Base-by-base conservation (phyloP, 176 grass and related monocot species). In the Triticum dicoccoides region DNA sequence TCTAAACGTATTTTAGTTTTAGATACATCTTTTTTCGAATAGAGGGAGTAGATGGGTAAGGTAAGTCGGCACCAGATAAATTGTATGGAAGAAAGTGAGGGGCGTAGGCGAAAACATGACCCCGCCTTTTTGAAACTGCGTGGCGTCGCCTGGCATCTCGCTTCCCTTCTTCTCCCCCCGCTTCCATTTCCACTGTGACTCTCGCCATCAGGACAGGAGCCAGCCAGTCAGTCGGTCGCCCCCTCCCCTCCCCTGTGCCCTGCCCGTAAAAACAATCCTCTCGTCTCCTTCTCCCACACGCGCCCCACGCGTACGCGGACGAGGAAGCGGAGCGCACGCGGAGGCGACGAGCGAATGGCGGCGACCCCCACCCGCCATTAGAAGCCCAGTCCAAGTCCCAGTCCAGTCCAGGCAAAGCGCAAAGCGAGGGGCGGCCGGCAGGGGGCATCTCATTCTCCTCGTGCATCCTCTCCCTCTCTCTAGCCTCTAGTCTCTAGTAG, bases 401-500 rank as follows among this genome's bases (percentile, higher is more conserved):
- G 49, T 52, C 49, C 49, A 52, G 51, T 15, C 51, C 51, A 15
- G 17, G 51, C 51, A 15, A 5, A 52, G 14, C 13, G 52, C 54
- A 21, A 58, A 59, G 54, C 18, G 18, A 32, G 14, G 42, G 51
- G 72, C 47, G 73, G 14, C 35, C 34, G 62, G 62, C 24, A 69
- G 29, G 70, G 42, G 73, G 73, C 73, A 76, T 76, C 73, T 76
- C 73, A 76, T 76, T 76, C 73, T 76, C 73, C 73, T 76, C 73
- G 6, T 24, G 52, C 6, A 17, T 58, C 52, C 24, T 74, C 70
- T 23, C 37, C 29, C 29, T 11, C 11, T 24, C 47, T 42, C 38
- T 35, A 35, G 34, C 8, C 39, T 42, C 39, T 42, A 42, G 39
- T 49, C 41, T 44, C 41, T 42, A 44, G 42, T 44, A 10, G 39